Evolutionary conservation across 805 yeast species (phyloP).

Genomic region (Yamadazyma philogaea): DNA sequence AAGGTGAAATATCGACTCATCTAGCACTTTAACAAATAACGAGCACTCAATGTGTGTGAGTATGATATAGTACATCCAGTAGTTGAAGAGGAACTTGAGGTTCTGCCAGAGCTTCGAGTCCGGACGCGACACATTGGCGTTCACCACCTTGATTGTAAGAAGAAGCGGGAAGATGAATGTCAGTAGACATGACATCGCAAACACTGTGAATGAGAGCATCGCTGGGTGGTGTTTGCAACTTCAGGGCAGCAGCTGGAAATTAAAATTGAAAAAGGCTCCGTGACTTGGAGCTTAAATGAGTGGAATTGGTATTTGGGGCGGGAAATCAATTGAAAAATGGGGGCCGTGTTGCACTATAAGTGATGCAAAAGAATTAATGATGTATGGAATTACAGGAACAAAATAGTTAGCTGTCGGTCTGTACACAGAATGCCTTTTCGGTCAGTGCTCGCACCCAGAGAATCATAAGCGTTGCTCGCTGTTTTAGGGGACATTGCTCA

Average conservation of each 20-base stretch:
- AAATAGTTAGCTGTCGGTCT: background rate
- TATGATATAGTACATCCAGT: conserved; percentile 22
- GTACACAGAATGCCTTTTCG: background rate
- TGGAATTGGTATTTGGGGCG: background rate
- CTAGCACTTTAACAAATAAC: conserved; percentile 11
- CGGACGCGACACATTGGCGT: conserved; percentile 3
- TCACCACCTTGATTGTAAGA: conserved; percentile 18
- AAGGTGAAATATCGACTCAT: conserved; percentile 11
- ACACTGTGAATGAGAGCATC: conserved; percentile 13
- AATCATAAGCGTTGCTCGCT: too few species aligned
- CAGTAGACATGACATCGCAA: conserved; percentile 3
- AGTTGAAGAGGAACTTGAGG: conserved; percentile 18
- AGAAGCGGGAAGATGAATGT: conserved; percentile 17
- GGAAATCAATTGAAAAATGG: too few species aligned
- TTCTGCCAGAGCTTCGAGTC: conserved; percentile 10
- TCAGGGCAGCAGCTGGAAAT: background rate
- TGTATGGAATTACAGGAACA: background rate
- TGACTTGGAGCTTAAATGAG: background rate
- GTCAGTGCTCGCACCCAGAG: background rate
- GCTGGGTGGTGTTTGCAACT: background rate
- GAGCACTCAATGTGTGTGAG: conserved; percentile 14
- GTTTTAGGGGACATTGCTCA: too few species aligned
- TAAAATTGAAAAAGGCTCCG: too few species aligned
- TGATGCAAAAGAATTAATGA: background rate
- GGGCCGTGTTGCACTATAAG: too few species aligned